A percentile compares a stretch with the other conserved stretches of the same genome.
Evolutionary conservation across 2,329 filamentous ascomycete genomes (phyloP).

Genomic region (Chaetomiaceae sp.): DNA sequence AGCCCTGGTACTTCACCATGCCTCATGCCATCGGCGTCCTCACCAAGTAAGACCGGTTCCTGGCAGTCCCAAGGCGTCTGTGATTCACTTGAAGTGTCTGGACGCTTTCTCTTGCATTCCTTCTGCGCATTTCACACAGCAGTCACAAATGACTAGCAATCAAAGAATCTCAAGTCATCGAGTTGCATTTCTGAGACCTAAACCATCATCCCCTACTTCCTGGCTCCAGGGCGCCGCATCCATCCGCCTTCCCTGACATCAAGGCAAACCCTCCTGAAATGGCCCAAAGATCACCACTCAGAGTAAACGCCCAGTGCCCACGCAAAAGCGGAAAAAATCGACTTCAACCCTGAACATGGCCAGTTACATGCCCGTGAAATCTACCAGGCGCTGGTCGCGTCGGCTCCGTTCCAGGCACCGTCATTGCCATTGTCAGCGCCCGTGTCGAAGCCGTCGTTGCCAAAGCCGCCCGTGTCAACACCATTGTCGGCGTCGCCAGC

Average conservation of each 20-base stretch:
- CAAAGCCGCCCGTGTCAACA: constrained; percentile 8
- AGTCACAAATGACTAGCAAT: not conserved
- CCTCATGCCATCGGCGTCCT: constrained; percentile 50
- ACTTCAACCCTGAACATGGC: constrained; percentile 1
- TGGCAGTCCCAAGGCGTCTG: too few species aligned
- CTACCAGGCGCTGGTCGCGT: constrained; percentile 12
- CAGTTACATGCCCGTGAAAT: not conserved
- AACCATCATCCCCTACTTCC: not conserved
- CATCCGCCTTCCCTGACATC: not conserved
- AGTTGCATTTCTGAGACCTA: not conserved
- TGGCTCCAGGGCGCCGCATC: constrained; percentile 4
- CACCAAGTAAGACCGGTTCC: constrained; percentile 48
- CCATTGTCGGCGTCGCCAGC: constrained; percentile 5
- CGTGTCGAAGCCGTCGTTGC: constrained; percentile 11
- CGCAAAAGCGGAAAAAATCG: not conserved
- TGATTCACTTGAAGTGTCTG: too few species aligned
- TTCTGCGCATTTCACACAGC: too few species aligned
- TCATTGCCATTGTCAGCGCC: constrained; percentile 9
- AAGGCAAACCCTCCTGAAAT: constrained; percentile 8
- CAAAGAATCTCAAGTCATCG: not conserved
- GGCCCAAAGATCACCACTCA: constrained; percentile 6
- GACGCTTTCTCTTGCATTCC: too few species aligned
- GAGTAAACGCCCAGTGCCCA: not conserved
- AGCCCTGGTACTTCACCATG: constrained; percentile 39
- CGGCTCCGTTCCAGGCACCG: constrained; percentile 2